phyloP scores from a whole-genome alignment of 2,329 filamentous ascomycete genomes.

The Didymella segeticola region DNA sequence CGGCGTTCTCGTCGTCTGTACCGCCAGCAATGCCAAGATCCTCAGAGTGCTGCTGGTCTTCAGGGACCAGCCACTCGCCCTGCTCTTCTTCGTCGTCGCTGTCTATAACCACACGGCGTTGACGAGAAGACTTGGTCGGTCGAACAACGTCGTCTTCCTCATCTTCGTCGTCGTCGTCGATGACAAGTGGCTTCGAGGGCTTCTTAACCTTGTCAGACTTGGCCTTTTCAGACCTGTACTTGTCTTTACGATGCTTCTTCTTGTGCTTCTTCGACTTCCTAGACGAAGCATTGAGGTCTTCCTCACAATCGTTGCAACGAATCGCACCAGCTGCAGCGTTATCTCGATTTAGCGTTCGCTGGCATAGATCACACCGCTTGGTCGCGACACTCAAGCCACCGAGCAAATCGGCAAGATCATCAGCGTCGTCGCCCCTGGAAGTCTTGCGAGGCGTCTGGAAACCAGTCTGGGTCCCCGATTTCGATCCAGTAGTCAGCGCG shows the following conservation, averaged over 20 bases:
- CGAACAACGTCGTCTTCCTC: constrained; percentile 24
- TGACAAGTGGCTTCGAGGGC: constrained; percentile 49
- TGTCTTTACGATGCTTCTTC: constrained; percentile 57
- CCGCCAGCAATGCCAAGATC: constrained; percentile 81
- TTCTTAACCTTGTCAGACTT: constrained; percentile 44
- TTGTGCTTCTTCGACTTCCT: constrained; percentile 45
- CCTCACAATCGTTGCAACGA: constrained; percentile 76
- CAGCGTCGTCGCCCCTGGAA: constrained; percentile 69
- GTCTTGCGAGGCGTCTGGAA: constrained; percentile 47
- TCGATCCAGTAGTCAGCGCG: constrained; percentile 70
- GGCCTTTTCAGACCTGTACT: too few relatives aligned
- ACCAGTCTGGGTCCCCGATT: constrained; percentile 49
- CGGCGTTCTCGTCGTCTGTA: constrained; percentile 84
- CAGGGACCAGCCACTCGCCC: constrained; percentile 80
- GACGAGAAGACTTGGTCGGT: constrained; percentile 31
- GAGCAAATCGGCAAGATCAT: constrained; percentile 85
- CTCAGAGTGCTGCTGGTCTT: constrained; percentile 66
- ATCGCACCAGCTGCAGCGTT: constrained; percentile 62
- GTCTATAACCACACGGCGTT: constrained; percentile 61
- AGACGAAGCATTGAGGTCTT: constrained; percentile 69
- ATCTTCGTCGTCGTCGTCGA: constrained; percentile 40
- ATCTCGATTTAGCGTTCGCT: constrained; percentile 67
- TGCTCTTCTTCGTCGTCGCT: constrained; percentile 74
- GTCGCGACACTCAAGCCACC: constrained; percentile 79
- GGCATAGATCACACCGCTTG: constrained; percentile 85